Evolutionary conservation across 2,329 filamentous ascomycete species (phyloP).

Genomic region (Microdochium trichocladiopsis): DNA sequence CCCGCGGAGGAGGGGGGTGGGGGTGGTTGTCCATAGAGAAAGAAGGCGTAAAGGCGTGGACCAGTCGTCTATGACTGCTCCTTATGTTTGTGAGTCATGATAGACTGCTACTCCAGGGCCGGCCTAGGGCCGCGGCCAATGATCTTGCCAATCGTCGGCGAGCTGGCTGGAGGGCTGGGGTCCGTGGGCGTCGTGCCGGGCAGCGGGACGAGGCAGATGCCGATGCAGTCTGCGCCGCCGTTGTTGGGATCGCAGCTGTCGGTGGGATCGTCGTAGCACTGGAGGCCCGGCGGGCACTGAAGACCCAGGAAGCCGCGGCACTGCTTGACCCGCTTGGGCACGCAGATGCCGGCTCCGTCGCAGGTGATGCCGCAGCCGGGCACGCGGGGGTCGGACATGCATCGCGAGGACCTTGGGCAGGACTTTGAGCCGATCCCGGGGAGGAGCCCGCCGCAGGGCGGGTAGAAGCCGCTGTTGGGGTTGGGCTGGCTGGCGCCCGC

Average conservation of each 20-base stretch:
- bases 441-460: constrained; percentile 3
- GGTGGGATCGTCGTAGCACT: constrained; percentile 5
- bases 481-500: not conserved
- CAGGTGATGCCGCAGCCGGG: not conserved
- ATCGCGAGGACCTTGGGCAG: constrained; percentile 2
- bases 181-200: not conserved
- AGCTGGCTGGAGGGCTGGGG: not conserved
- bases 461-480: constrained; percentile 1
- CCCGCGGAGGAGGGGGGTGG: no score
- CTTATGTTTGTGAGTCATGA: no score
- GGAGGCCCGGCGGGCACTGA: constrained; percentile 1
- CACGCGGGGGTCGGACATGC: constrained; percentile 4
- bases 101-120: no score
- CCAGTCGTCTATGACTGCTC: no score
- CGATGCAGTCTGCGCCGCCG: constrained; percentile 4
- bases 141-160: not conserved
- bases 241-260: constrained; percentile 5
- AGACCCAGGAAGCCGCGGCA: constrained; percentile 2
- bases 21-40: no score
- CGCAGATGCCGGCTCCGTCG: constrained; percentile 6
- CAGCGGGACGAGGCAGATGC: constrained; percentile 5
- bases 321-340: not conserved
- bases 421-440: not conserved
- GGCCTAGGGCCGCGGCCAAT: no score
- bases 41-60: no score